A percentile compares a stretch with the other conserved stretches of the same genome.
phyloP scores from a whole-genome alignment of 257 asterid species.

The Solanum gracilifrons region DNA sequence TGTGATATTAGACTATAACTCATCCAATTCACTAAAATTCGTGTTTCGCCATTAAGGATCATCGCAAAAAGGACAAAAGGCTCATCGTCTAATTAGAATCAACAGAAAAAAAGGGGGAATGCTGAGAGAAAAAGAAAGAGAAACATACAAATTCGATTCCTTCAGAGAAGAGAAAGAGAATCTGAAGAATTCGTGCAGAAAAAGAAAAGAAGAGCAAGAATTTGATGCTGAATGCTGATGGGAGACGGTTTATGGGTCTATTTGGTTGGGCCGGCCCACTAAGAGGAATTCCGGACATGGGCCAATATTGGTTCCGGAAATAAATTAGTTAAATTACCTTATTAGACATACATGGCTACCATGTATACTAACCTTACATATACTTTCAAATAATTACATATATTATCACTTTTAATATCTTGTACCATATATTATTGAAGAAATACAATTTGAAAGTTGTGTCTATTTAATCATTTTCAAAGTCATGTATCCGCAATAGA shows the following conservation, averaged over 20 bases:
- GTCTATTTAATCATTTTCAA: no score
- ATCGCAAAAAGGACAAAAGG: not conserved
- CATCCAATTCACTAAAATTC: not conserved
- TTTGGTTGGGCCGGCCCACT: not conserved
- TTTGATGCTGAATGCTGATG: not conserved
- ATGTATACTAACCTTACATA: no score
- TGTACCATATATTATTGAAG: no score
- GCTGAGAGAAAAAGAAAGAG: not conserved
- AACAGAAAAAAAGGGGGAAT: not conserved
- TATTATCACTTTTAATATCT: no score
- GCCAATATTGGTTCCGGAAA: not conserved
- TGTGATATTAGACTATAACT: not conserved
- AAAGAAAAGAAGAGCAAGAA: not conserved
- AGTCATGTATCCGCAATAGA: no score
- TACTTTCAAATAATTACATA: not conserved
- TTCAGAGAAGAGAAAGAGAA: not conserved
- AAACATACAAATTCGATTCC: not conserved
- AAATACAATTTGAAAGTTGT: no score
- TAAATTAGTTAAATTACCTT: not conserved
- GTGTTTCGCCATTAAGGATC: not conserved
- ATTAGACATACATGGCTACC: no score
- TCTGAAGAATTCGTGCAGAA: not conserved
- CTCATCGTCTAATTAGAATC: not conserved
- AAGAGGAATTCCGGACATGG: not conserved
- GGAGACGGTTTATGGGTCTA: not conserved